phyloP scores from a whole-genome alignment of 2,329 filamentous ascomycete species.

The Colletotrichum paranaense region DNA sequence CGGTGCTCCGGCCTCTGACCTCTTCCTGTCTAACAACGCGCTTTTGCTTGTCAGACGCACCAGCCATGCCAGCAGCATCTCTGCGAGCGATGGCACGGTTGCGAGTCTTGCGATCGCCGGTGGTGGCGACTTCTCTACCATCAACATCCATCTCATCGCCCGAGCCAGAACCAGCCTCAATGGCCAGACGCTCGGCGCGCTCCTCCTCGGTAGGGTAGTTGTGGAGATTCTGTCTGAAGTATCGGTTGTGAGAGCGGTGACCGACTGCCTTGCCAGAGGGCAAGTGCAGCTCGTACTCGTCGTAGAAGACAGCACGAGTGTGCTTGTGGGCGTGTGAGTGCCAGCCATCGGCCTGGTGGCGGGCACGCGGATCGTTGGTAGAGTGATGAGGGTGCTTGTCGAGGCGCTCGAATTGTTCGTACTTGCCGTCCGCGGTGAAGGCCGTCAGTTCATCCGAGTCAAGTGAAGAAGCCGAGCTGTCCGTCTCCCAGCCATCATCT shows the following conservation, averaged over 20 bases:
- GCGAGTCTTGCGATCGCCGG: slow-evolving; percentile 42
- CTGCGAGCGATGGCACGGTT: slow-evolving; percentile 71
- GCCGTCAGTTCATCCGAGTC: slow-evolving; percentile 86
- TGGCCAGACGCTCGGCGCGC: slow-evolving; percentile 73
- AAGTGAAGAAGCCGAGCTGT: slow-evolving; percentile 88
- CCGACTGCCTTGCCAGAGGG: slow-evolving; percentile 91
- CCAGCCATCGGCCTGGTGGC: slow-evolving; percentile 81
- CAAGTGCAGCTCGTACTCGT: slow-evolving; percentile 93
- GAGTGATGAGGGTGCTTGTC: slow-evolving; percentile 81
- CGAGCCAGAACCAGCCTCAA: slow-evolving; percentile 56
- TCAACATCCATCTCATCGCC: slow-evolving; percentile 48
- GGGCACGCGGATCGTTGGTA: slow-evolving; percentile 75
- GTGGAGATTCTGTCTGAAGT: slow-evolving; percentile 93
- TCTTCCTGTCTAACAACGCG: slow-evolving; percentile 74
- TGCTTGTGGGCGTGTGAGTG: slow-evolving; percentile 86
- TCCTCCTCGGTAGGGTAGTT: slow-evolving; percentile 85
- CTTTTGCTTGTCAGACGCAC: slow-evolving; percentile 81
- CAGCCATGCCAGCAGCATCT: slow-evolving; percentile 81
- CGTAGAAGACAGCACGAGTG: slow-evolving; percentile 82
- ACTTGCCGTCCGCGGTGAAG: slow-evolving; percentile 79
- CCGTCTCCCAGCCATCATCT: slow-evolving; percentile 93
- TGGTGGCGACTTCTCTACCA: slow-evolving; percentile 47
- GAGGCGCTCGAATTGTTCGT: slow-evolving; percentile 78
- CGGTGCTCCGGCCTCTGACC: slow-evolving; percentile 74
- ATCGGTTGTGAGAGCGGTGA: slow-evolving; percentile 86